Percentiles rank a stretch among this genome's conserved stretches.
phyloP scores from a whole-genome alignment of 2,329 filamentous ascomycete genomes.

The Cephalotrichum gorgonifer region DNA sequence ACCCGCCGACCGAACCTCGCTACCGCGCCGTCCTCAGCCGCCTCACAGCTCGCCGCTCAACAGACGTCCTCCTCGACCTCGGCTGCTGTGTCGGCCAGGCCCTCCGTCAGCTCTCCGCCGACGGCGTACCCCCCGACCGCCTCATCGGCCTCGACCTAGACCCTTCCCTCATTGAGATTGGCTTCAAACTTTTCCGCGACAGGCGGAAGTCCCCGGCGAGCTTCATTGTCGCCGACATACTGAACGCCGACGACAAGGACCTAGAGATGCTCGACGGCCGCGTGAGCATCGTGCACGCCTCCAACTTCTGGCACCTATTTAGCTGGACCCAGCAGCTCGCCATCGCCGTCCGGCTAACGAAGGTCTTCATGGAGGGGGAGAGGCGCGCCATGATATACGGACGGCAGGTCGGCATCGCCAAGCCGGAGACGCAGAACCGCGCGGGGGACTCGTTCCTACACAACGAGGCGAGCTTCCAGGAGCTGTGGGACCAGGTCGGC shows the following conservation, averaged over 20 bases:
- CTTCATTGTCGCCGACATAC: slow-evolving; percentile 41
- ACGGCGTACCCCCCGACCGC: slow-evolving; percentile 35
- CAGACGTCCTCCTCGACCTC: slow-evolving; percentile 33
- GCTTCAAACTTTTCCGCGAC: slow-evolving; percentile 56
- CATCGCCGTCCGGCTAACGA: slow-evolving; percentile 31
- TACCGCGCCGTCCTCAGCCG: slow-evolving; percentile 32
- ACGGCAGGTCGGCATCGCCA: slow-evolving; percentile 30
- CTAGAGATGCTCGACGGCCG: slow-evolving; percentile 24
- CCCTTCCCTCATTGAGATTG: slow-evolving; percentile 41
- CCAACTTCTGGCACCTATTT: slow-evolving; percentile 40
- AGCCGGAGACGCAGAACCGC: not conserved
- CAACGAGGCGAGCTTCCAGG: slow-evolving; percentile 36
- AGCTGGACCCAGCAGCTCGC: slow-evolving; percentile 34
- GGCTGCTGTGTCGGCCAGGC: slow-evolving; percentile 41
- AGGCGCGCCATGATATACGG: slow-evolving; percentile 38
- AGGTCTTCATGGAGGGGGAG: slow-evolving; percentile 32
- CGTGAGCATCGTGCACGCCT: slow-evolving; percentile 37
- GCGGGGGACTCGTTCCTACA: slow-evolving; percentile 27
- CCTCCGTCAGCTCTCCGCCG: slow-evolving; percentile 35
- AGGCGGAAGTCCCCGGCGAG: slow-evolving; percentile 9
- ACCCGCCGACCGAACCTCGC: slow-evolving; percentile 26
- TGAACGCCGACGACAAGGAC: slow-evolving; percentile 26
- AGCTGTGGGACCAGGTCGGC: slow-evolving; percentile 44
- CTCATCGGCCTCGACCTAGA: slow-evolving; percentile 41
- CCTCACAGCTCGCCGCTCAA: slow-evolving; percentile 25